Base-by-base conservation (phyloP, 208 protist genomes). In the Strigomonas culicis region DNA sequence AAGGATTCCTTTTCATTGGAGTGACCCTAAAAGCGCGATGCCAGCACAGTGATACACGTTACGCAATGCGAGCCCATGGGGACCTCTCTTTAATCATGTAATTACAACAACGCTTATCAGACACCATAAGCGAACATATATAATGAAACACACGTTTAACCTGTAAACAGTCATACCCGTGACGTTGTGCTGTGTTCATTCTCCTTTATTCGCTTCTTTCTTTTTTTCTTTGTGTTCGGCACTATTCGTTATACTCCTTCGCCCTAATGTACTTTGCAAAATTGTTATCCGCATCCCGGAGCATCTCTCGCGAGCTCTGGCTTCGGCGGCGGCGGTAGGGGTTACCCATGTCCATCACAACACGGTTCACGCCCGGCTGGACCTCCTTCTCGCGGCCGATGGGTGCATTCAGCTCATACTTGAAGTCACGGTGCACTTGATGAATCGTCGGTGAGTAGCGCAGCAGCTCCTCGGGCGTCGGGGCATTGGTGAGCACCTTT, bases 341-440 rank as follows among this genome's bases (percentile, higher is more conserved):
- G 52, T 89, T 93, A 21, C 90, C 90, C 74, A 84, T 83, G 55
- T 93, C 90, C 52, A 86, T 66, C 57, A 93, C 85, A 0, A 77
- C 62, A 4, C 87, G 84, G 65, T 96, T 96, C 15, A 81, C 76
- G 31, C 90, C 90, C 2, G 59, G 79, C 63, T 88, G 80, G 32
- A 96, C 90, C 66, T 96, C 90, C 50, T 74, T 72, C 59, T 93
- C 90, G n/a, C 84, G 77, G 15, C 90, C 87, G 65, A 96, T 82
- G 3, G 90, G 90, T 0, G 90, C 80, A 32, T 75, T 96, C 27
- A 92, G 72, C 66, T 96, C 90, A 52, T 84, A 90, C 51, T 84
- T 85, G 67, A 93, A 93, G 76, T 96, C 90, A 17, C 87, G 85
- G 59, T 96, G 71, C n/a, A 91, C 85, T 59, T 96, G 90, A 52